Conservation (phyloP, 352 stramenopile species). For the Thalassiosira livingstoniorum region DNA sequence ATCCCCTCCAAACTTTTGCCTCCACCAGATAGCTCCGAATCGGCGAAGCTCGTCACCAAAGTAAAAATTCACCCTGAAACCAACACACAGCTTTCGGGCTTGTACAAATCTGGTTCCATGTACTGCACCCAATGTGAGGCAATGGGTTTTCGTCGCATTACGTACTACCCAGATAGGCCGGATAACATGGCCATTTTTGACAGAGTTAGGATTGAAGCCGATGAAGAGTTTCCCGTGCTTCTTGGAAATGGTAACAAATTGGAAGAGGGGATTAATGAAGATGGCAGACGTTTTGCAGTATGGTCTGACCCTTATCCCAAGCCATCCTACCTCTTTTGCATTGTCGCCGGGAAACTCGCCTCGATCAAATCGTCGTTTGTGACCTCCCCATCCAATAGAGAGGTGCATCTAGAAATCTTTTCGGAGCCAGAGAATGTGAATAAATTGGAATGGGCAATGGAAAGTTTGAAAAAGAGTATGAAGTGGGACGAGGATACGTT, state of each 20-base stretch:
- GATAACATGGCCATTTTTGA: constrained; percentile 90
- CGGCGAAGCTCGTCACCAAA: constrained; percentile 57
- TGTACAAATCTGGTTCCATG: constrained; percentile 88
- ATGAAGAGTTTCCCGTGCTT: constrained; percentile 85
- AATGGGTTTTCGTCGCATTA: constrained; percentile 84
- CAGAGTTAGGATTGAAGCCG: constrained; percentile 80
- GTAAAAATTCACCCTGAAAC: constrained; percentile 83
- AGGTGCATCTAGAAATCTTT: constrained; percentile 87
- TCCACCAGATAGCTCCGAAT: background rate
- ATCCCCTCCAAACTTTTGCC: constrained; percentile 28
- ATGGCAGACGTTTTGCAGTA: constrained; percentile 82
- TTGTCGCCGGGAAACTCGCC: constrained; percentile 83
- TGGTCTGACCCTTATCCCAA: constrained; percentile 91
- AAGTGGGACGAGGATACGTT: constrained; percentile 91
- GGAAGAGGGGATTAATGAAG: constrained; percentile 66
- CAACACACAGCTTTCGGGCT: constrained; percentile 87
- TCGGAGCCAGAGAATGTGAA: constrained; percentile 87
- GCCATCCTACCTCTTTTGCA: constrained; percentile 90
- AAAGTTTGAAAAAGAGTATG: constrained; percentile 87
- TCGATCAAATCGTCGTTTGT: constrained; percentile 82
- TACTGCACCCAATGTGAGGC: constrained; percentile 90
- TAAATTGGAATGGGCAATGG: constrained; percentile 87
- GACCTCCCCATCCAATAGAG: constrained; percentile 73
- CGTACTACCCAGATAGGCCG: constrained; percentile 88
- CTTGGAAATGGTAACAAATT: constrained; percentile 90